Evolutionary conservation across 768 basidiomycete genomes (phyloP).

Genomic region (Coprinellus micaceus): DNA sequence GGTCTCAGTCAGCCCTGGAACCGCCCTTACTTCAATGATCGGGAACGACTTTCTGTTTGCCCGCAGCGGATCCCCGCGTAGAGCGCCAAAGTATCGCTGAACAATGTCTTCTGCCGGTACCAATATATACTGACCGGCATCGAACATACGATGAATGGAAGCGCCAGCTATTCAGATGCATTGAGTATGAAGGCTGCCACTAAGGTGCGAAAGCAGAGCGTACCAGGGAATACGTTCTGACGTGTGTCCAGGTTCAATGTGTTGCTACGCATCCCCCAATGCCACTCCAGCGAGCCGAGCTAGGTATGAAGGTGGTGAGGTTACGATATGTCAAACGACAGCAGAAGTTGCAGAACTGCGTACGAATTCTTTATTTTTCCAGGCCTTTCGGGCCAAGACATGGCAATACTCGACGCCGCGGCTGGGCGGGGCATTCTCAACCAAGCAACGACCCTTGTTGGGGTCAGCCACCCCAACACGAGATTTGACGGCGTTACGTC

Average conservation of each 20-base stretch:
- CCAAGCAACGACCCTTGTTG: slow-evolving; percentile 6
- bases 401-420: slow-evolving; percentile 4
- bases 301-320: not conserved
- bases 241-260: slow-evolving; percentile 12
- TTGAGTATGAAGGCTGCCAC: slow-evolving; percentile 4
- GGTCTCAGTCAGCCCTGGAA: not conserved
- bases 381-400: not conserved
- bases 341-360: not conserved
- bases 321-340: not conserved
- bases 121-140: not conserved
- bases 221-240: slow-evolving; percentile 10
- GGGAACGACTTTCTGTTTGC: slow-evolving; percentile 3
- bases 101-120: slow-evolving; percentile 3
- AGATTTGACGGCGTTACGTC: not conserved
- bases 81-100: slow-evolving; percentile 1
- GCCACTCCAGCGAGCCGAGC: slow-evolving; percentile 4
- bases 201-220: not conserved
- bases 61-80: not conserved
- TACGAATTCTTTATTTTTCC: not conserved
- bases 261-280: slow-evolving; percentile 8
- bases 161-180: slow-evolving; percentile 3
- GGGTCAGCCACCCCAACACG: slow-evolving; percentile 7
- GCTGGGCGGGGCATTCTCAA: slow-evolving; percentile 3
- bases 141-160: slow-evolving; percentile 3
- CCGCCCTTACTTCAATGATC: slow-evolving; percentile 2